Base-by-base conservation (phyloP, 495 filamentous ascomycete genomes). In the Aspergillus saccharolyticus region DNA sequence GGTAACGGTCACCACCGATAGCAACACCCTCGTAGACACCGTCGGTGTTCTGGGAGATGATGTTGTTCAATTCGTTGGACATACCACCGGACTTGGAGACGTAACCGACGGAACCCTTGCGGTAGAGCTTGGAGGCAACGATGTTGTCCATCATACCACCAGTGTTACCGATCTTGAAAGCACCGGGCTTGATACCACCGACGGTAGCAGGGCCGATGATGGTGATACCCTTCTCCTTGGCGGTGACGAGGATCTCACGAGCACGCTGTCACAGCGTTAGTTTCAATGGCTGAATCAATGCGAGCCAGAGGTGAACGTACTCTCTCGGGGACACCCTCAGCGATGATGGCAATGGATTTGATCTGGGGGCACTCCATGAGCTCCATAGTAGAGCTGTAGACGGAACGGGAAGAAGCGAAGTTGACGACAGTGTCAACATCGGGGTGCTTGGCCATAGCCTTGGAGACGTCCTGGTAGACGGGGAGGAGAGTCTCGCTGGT, bases 81-180 rank as follows among this genome's bases (percentile, higher is more conserved):
- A 98, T 98, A 83, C 94, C 94, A 69, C 94, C 94, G 47, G 94
- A 98, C 83, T 98, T 98, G 81, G 95, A 97, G 74, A 98, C 94
- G 73, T 98, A 98, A 67, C 89, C 94, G 60, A 98, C 92, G 53
- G 95, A 97, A 65, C 94, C 94, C 77, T 90, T 90, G 76, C 94
- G 94, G 86, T 98, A 98, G 52, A 98, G 90, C 86, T 97, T 98
- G 76, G 95, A 97, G 64, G 94, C 92, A 57, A 98, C 94, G 67
- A 98, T 98, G 84, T 98, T 98, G 84, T 98, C 94, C 94, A 98
- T 98, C 94, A 98, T 98, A 76, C 94, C 94, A 84, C 94, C 94
- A 61, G 94, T 98, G 83, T 98, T 98, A 75, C 94, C 94, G 62
- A 98, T 98, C 85, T 97, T 98, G 85, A 89, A 98, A 70, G 89